phyloP scores from a whole-genome alignment of 805 yeast species.

The Teunomyces barrocoloradensis region DNA sequence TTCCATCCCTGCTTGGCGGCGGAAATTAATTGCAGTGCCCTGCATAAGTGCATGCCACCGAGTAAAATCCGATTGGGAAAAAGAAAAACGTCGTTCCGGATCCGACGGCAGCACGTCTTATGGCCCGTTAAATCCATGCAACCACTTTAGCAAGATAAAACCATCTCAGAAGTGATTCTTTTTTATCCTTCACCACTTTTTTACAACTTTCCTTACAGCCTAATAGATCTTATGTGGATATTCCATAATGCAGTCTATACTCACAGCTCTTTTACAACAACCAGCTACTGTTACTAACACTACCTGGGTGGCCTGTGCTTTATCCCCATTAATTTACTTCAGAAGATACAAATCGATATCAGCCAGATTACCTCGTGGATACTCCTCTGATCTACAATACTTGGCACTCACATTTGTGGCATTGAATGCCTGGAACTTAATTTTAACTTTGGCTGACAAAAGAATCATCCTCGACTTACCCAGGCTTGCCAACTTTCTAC shows the following conservation, averaged over 20 bases:
- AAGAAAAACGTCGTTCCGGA: conserved; percentile 4
- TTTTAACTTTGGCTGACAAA: not conserved
- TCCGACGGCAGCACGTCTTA: conserved; percentile 1
- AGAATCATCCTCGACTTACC: conserved; percentile 5
- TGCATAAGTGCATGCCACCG: not conserved
- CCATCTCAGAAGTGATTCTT: not conserved
- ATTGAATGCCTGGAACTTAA: conserved; percentile 5
- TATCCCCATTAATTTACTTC: not conserved
- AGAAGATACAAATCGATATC: conserved; percentile 1
- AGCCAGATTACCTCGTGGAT: conserved; percentile 7
- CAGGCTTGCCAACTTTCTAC: not conserved
- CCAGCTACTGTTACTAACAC: not conserved
- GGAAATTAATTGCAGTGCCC: not conserved
- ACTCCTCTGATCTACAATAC: conserved; percentile 6
- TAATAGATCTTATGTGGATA: not conserved
- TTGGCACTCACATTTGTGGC: conserved; percentile 1
- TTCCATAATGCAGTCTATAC: not conserved
- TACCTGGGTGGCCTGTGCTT: not conserved
- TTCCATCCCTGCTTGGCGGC: not conserved
- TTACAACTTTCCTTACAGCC: not conserved
- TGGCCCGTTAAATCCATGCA: not conserved
- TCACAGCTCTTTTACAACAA: not conserved
- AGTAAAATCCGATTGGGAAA: conserved; percentile 1
- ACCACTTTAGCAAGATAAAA: not conserved
- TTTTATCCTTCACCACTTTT: not conserved